phyloP scores from a whole-genome alignment of 257 asterid species.

The Penstemon eatonii region DNA sequence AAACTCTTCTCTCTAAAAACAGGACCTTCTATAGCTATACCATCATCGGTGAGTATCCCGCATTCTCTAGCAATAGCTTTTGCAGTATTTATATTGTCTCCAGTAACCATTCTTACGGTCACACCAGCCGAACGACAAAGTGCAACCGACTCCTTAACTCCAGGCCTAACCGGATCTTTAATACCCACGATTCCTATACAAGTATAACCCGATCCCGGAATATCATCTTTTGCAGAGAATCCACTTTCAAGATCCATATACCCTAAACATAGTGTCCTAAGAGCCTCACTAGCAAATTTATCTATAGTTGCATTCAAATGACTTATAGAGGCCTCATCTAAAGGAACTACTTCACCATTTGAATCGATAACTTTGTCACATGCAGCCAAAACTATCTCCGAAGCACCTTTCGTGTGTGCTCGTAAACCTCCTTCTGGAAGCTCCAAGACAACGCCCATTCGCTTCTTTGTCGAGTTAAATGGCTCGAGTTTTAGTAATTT shows the following conservation, averaged over 20 bases:
- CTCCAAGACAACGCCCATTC: slow-evolving; percentile 80
- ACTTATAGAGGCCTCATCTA: slow-evolving; percentile 46
- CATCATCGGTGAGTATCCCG: slow-evolving; percentile 90
- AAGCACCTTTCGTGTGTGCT: slow-evolving; percentile 88
- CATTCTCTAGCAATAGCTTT: slow-evolving; percentile 94
- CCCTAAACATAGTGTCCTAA: slow-evolving; percentile 83
- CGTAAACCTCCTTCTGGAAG: slow-evolving; percentile 63
- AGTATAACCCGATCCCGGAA: slow-evolving; percentile 68
- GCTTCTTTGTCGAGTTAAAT: slow-evolving; percentile 80
- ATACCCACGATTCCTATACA: slow-evolving; percentile 82
- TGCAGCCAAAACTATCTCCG: slow-evolving; percentile 76
- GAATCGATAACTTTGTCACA: slow-evolving; percentile 66
- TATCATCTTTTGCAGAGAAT: slow-evolving; percentile 51
- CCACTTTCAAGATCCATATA: slow-evolving; percentile 68
- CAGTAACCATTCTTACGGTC: slow-evolving; percentile 91
- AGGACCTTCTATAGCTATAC: slow-evolving; percentile 92
- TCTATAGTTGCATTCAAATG: slow-evolving; percentile 52
- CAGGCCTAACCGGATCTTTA: slow-evolving; percentile 93
- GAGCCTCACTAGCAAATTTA: slow-evolving; percentile 76
- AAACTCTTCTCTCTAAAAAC: slow-evolving; percentile 72
- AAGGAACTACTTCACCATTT: slow-evolving; percentile 60
- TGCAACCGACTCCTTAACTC: slow-evolving; percentile 85
- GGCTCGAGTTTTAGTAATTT: slow-evolving; percentile 77
- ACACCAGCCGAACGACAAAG: slow-evolving; percentile 91
- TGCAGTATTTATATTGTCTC: slow-evolving; percentile 91